Evolutionary conservation across 768 basidiomycete genomes (phyloP).

Genomic region (Leccinum subgranulosum): DNA sequence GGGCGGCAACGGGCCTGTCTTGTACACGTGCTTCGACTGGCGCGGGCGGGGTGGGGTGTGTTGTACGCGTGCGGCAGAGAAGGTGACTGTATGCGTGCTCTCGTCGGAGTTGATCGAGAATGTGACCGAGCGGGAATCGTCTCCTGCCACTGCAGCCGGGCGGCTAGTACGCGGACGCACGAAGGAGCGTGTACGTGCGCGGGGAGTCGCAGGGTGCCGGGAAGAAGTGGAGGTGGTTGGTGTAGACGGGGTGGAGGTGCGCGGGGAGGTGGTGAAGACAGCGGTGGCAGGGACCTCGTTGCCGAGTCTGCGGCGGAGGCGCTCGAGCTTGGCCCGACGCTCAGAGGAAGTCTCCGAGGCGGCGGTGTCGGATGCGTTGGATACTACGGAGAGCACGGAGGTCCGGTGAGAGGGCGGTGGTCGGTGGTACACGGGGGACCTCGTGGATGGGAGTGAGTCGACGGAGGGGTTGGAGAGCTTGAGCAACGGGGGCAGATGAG

Average conservation of each 20-base stretch:
- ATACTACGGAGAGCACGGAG: constrained; percentile 22
- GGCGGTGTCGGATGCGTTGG: constrained; percentile 1
- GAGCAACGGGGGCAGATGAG: constrained; percentile 27
- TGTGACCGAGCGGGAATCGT: constrained; percentile 20
- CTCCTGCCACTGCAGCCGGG: constrained; percentile 1
- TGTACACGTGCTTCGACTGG: constrained; percentile 14
- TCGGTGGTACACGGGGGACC: constrained; percentile 2
- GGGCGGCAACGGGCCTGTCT: constrained; percentile 24
- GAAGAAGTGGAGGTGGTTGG: constrained; percentile 1
- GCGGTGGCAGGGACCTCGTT: constrained; percentile 59
- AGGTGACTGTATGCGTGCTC: constrained; percentile 21
- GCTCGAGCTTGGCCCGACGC: constrained; percentile 57
- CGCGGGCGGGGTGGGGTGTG: constrained; percentile 9
- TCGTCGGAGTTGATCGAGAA: constrained; percentile 30
- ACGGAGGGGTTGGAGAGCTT: constrained; percentile 7
- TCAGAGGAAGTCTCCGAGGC: constrained; percentile 34
- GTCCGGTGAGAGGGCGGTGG: constrained; percentile 8
- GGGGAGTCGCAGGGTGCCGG: neutral
- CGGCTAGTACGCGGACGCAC: neutral
- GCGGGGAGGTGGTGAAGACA: constrained; percentile 40
- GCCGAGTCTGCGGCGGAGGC: constrained; percentile 58
- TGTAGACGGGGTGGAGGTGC: constrained; percentile 9
- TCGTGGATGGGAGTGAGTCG: constrained; percentile 3
- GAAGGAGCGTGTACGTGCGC: constrained; percentile 4
- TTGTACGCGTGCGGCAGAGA: constrained; percentile 17